Evolutionary conservation across 345 rosid species (phyloP), one percentile per base, ranked within the genome.

Genomic region (Hirschfeldia incana): DNA sequence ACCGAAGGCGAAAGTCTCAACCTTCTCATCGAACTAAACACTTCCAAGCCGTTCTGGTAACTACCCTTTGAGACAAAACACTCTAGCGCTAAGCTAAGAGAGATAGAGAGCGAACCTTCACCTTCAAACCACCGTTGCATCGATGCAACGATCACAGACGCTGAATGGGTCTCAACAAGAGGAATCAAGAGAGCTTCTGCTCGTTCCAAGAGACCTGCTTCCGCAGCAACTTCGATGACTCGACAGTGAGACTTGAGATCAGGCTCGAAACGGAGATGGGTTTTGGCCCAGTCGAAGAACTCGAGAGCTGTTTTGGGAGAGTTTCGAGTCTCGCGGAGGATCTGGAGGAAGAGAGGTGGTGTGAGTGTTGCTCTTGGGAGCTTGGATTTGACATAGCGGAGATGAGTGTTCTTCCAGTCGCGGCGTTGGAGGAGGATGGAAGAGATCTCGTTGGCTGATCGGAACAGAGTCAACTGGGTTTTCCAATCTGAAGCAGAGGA

Each of bases 241-340:
- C 74, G 83, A 59, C 92, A 92, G 27, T 80, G 85, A 8, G 90
- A 83, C 37, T 64, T 78, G 44, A 92, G 85, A 85, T 87, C 89
- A 2, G 89, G 94, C 0, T 86, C 81, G 21, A 93, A 85, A 12
- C 82, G 83, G 29, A 86, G 84, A 78, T 85, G 70, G 49, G 83
- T 49, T 71, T 63, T 72, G 13, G 82, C 88, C 86, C 86, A 87
- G 61, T 85, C 84, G 88, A 87, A 91, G 89, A 93, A 91, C 73
- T 68, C 42, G 26, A 93, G 84, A 34, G 91, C 76, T 51, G 82
- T 72, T 63, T 71, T 76, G 16, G 90, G 88, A 44, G 78, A 78
- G 8, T 70, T 32, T 69, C 85, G 82, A 78, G 89, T 89, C 61
- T 76, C 88, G 29, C 26, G 71, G 72, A 89, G 85, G 82, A 92